Evolutionary conservation across 768 basidiomycete species (phyloP).

Genomic region (Rossbeevera mucosa): DNA sequence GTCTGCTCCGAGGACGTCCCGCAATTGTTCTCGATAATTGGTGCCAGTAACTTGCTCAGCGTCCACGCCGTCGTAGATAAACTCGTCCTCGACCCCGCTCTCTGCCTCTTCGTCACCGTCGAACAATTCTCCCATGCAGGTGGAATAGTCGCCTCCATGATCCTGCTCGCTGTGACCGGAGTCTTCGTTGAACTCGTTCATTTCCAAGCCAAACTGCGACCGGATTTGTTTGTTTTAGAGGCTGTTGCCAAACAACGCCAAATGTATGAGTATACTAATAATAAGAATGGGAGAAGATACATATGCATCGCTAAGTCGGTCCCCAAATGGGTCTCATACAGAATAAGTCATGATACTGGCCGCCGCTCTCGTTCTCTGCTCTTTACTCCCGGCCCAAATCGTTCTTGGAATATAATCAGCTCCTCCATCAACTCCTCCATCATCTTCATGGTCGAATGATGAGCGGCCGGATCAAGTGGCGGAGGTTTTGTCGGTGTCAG

Average conservation of each 20-base stretch:
- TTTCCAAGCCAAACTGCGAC: not conserved
- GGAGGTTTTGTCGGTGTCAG: conserved; percentile 5
- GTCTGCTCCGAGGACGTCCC: conserved; percentile 68
- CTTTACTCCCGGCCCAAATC: conserved; percentile 62
- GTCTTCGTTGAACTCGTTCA: conserved; percentile 4
- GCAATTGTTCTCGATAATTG: conserved; percentile 63
- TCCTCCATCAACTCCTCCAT: conserved; percentile 93
- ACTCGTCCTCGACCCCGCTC: conserved; percentile 54
- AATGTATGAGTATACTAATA: conserved; percentile 1
- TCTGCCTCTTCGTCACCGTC: conserved; percentile 42
- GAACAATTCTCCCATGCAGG: conserved; percentile 25
- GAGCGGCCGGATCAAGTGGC: conserved; percentile 12
- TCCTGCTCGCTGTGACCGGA: conserved; percentile 23
- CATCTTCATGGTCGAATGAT: conserved; percentile 60
- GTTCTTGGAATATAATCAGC: conserved; percentile 82
- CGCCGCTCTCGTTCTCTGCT: conserved; percentile 51
- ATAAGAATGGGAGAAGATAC: not conserved
- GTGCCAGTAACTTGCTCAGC: conserved; percentile 40
- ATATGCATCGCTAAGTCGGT: conserved; percentile 10
- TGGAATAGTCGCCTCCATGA: conserved; percentile 23
- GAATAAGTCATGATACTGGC: conserved; percentile 29
- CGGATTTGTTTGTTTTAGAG: conserved; percentile 23
- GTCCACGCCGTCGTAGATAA: conserved; percentile 72
- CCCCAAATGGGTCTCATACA: conserved; percentile 5
- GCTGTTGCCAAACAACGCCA: conserved; percentile 28